Conservation (phyloP, 1,284 basidiomycete species). For the Naganishia albida region DNA sequence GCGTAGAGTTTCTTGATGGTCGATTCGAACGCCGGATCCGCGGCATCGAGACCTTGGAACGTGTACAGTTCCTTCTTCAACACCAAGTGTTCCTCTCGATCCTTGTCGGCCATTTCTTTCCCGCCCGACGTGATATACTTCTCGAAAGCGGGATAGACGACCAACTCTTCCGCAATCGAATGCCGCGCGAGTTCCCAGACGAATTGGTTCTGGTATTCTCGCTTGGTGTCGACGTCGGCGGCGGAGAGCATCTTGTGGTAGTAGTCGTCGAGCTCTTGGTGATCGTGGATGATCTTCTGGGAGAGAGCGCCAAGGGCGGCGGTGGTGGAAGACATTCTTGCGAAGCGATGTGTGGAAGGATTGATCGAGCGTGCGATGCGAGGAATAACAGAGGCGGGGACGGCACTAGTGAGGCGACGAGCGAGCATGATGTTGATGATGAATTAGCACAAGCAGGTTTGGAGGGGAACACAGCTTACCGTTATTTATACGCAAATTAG, state of each 20-base stretch:
- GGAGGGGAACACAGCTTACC: too few relatives aligned
- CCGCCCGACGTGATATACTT: constrained; percentile 59
- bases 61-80: constrained; percentile 49
- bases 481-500: too few relatives aligned
- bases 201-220: constrained; percentile 59
- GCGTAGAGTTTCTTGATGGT: constrained; percentile 57
- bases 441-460: too few relatives aligned
- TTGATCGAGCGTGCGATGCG: background rate
- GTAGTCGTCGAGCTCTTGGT: constrained; percentile 56
- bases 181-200: constrained; percentile 39
- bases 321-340: constrained; percentile 11
- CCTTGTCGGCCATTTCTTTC: constrained; percentile 60
- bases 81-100: constrained; percentile 62
- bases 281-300: constrained; percentile 38
- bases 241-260: constrained; percentile 49
- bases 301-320: constrained; percentile 26
- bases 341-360: background rate
- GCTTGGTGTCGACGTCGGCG: constrained; percentile 42
- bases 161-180: constrained; percentile 66
- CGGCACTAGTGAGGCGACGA: background rate
- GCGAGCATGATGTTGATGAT: background rate
- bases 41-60: constrained; percentile 51
- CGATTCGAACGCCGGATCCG: constrained; percentile 56
- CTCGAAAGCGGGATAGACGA: constrained; percentile 67
- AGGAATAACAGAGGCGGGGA: background rate